Conservation (phyloP, 208 protist genomes). For the Crithidia brevicula region DNA sequence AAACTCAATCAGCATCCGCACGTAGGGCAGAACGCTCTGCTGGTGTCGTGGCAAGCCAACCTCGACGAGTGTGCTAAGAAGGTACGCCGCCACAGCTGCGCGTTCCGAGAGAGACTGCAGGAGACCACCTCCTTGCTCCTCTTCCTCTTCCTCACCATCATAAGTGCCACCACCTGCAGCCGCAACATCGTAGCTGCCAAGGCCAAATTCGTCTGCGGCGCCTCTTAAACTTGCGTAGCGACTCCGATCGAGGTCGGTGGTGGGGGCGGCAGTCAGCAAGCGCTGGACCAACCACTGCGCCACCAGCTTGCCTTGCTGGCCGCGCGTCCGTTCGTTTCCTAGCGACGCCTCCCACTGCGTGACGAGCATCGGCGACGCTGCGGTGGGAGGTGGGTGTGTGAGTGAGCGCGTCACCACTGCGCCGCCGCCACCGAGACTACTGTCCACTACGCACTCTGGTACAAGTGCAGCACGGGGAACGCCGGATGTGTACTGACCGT, state of each 20-base stretch:
- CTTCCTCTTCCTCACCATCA: background rate
- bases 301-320: slow-evolving; percentile 12
- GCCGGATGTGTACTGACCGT: background rate
- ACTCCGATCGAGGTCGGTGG: background rate
- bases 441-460: too few relatives aligned
- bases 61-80: slow-evolving; percentile 56
- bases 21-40: slow-evolving; percentile 49
- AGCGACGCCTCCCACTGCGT: slow-evolving; percentile 23
- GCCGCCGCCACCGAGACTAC: too few relatives aligned
- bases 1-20: slow-evolving; percentile 65
- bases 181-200: background rate
- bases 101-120: slow-evolving; percentile 50
- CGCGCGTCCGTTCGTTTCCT: slow-evolving; percentile 13
- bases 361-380: background rate
- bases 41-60: slow-evolving; percentile 64
- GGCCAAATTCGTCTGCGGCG: background rate
- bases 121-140: slow-evolving; percentile 3
- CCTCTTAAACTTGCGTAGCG: background rate
- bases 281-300: slow-evolving; percentile 24
- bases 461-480: too few relatives aligned
- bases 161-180: too few relatives aligned
- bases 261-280: slow-evolving; percentile 5
- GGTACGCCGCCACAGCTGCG: slow-evolving; percentile 50
- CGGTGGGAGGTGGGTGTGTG: background rate
- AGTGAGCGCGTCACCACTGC: background rate